These are phyloP conservation scores for Nemania sp. DNA, from an alignment of 2,329 filamentous ascomycete genomes.

Conservation along the genomic window DNA sequence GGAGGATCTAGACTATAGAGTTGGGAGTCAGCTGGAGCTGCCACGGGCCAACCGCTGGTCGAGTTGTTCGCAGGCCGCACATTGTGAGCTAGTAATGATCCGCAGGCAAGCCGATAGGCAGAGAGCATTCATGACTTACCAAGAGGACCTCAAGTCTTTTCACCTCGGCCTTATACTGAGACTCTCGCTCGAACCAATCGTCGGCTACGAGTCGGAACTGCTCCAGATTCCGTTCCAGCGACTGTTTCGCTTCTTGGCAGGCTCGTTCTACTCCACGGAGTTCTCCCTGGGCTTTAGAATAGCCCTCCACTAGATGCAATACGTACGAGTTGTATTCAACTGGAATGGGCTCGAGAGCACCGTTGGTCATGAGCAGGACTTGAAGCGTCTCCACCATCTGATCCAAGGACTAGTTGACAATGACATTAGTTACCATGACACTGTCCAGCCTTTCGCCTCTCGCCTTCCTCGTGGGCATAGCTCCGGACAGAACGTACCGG, in stretches of 20 bases:
- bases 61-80: neutral
- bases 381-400: slow-evolving; percentile 52
- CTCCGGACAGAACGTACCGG: slow-evolving; percentile 33
- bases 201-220: slow-evolving; percentile 44
- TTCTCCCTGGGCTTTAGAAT: slow-evolving; percentile 40
- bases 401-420: slow-evolving; percentile 38
- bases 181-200: slow-evolving; percentile 47
- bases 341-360: slow-evolving; percentile 44
- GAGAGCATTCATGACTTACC: slow-evolving; percentile 9
- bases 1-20: slow-evolving; percentile 42
- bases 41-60: neutral
- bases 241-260: slow-evolving; percentile 37
- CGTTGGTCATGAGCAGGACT: slow-evolving; percentile 47
- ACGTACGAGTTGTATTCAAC: slow-evolving; percentile 50
- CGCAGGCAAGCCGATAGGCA: neutral
- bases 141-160: slow-evolving; percentile 43
- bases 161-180: slow-evolving; percentile 46
- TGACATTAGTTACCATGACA: neutral
- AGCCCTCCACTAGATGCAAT: slow-evolving; percentile 46
- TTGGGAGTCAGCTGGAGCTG: neutral
- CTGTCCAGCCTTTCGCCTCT: neutral
- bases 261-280: slow-evolving; percentile 37
- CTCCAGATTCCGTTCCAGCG: slow-evolving; percentile 41
- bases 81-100: neutral
- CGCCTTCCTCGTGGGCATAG: neutral